These are phyloP conservation scores for Saraca asoca DNA, from an alignment of 331 rosid genomes.

Conservation along the genomic window DNA sequence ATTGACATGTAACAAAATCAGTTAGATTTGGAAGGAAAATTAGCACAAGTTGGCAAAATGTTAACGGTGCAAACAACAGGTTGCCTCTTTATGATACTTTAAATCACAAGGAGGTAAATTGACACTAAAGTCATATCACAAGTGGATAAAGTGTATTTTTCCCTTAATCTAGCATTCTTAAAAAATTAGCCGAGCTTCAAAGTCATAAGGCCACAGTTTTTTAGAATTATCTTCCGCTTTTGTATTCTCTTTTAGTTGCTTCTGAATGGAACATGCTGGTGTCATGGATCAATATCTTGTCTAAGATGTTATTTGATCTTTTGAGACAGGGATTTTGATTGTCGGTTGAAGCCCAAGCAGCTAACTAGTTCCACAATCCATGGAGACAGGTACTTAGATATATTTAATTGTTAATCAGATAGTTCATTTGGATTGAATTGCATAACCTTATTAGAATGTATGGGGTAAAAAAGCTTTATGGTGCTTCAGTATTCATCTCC, in stretches of 20 bases:
- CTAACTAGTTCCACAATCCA: slow-evolving; percentile 36
- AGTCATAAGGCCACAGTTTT: slow-evolving; percentile 13
- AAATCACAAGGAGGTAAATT: too few species aligned
- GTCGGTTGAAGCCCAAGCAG: slow-evolving; percentile 30
- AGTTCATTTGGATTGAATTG: slow-evolving; percentile 12
- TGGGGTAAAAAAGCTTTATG: not conserved
- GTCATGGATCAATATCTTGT: slow-evolving; percentile 18
- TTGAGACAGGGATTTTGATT: slow-evolving; percentile 48
- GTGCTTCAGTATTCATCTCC: slow-evolving; percentile 5
- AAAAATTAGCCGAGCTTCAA: slow-evolving; percentile 1
- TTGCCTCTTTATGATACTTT: too few species aligned
- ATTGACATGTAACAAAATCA: too few species aligned
- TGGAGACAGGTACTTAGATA: slow-evolving; percentile 71
- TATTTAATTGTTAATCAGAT: slow-evolving; percentile 15
- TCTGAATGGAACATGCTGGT: slow-evolving; percentile 26
- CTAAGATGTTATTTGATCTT: slow-evolving; percentile 34
- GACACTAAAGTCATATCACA: too few species aligned
- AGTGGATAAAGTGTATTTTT: too few species aligned
- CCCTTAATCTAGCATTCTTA: not conserved
- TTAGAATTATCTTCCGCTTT: not conserved
- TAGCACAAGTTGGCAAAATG: too few species aligned
- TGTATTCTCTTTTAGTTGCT: slow-evolving; percentile 13
- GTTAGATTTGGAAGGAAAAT: too few species aligned
- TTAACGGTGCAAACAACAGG: too few species aligned
- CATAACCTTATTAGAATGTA: slow-evolving; percentile 1